Percentiles rank a stretch among this genome's conserved stretches.
Conservation (phyloP, 106 monocot species). For the Apostasia shenzhenica region DNA sequence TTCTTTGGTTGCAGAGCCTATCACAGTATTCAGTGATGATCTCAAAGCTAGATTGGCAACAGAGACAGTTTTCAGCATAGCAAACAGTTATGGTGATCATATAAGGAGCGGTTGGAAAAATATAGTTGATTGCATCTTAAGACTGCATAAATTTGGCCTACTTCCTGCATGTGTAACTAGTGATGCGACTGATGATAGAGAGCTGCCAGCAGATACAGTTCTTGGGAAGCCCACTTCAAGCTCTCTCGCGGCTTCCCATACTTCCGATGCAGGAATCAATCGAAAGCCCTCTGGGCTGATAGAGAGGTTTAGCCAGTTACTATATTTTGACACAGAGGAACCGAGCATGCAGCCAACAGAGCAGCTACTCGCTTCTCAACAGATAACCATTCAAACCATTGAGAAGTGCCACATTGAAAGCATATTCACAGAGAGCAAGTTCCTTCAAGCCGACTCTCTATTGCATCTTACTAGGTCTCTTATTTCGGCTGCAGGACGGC, state of each 20-base stretch:
- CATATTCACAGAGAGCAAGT: constrained; percentile 79
- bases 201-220: constrained; percentile 23
- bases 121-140: constrained; percentile 63
- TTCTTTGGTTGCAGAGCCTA: constrained; percentile 44
- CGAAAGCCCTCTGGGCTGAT: constrained; percentile 51
- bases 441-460: constrained; percentile 69
- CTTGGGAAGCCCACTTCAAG: constrained; percentile 30
- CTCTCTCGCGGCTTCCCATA: constrained; percentile 26
- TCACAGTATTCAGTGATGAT: constrained; percentile 64
- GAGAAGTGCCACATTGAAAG: constrained; percentile 62
- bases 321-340: constrained; percentile 61
- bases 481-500: constrained; percentile 45
- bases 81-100: constrained; percentile 61
- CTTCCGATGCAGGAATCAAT: constrained; percentile 29
- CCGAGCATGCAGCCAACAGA: constrained; percentile 57
- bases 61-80: constrained; percentile 62
- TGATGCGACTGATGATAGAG: constrained; percentile 52
- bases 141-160: constrained; percentile 57
- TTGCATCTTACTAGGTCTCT: constrained; percentile 53
- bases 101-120: constrained; percentile 66
- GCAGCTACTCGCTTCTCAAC: constrained; percentile 56
- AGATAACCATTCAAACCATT: constrained; percentile 49
- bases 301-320: constrained; percentile 66
- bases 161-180: constrained; percentile 56
- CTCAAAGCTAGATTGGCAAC: constrained; percentile 65